phyloP scores from a whole-genome alignment of 306 rosid genomes.

The Quercus alba region DNA sequence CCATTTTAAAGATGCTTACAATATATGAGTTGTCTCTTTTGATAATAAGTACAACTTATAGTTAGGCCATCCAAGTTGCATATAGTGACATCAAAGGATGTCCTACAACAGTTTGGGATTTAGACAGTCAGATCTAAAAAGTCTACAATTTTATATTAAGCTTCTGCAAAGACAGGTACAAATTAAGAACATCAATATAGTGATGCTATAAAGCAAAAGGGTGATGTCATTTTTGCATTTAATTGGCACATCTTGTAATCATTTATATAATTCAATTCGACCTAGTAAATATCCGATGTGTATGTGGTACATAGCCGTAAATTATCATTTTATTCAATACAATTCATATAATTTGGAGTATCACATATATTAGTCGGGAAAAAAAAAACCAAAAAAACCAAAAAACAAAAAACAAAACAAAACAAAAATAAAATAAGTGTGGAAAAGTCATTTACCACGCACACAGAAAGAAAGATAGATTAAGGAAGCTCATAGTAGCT shows the following conservation, averaged over 20 bases:
- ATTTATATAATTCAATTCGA: no score
- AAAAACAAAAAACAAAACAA: no score
- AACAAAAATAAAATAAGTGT: no score
- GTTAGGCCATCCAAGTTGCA: neutral
- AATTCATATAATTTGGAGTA: no score
- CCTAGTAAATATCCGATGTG: rapidly evolving
- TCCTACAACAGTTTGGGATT: neutral
- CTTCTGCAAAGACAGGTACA: neutral
- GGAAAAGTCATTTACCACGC: no score
- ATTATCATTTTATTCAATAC: no score
- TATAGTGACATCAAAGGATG: neutral
- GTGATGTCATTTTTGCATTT: no score
- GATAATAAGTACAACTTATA: neutral
- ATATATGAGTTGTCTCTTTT: neutral
- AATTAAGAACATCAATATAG: neutral
- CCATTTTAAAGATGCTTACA: neutral
- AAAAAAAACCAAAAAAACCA: no score
- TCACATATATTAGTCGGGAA: no score
- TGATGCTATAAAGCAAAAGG: neutral
- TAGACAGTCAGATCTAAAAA: neutral
- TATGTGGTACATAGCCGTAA: no score
- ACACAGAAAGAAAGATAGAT: neutral
- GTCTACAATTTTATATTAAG: neutral
- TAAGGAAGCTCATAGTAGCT: neutral
- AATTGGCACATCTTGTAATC: no score